Percentiles rank a stretch among this genome's conserved stretches.
Evolutionary conservation across 1,284 basidiomycete genomes (phyloP).

Genomic region (Agroathelia rolfsii): DNA sequence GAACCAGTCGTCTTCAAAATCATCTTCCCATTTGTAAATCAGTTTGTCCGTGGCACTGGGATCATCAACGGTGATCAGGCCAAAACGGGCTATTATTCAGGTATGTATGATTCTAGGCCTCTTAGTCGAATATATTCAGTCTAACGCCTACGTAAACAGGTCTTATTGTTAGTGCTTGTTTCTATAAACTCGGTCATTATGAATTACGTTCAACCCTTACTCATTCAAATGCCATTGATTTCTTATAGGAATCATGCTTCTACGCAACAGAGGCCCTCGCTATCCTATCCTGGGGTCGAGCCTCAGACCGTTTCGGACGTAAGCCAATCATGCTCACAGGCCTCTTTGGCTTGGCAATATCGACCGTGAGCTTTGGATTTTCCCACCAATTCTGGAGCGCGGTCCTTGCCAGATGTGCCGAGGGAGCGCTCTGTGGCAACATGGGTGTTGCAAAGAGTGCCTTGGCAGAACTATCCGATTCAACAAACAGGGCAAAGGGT

Average conservation of each 20-base stretch:
- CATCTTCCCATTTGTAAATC: slow-evolving; percentile 37
- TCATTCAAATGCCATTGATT: no score
- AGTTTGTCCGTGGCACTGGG: slow-evolving; percentile 36
- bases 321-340: slow-evolving; percentile 37
- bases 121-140: no score
- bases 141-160: no score
- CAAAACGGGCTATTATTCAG: slow-evolving; percentile 45
- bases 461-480: slow-evolving; percentile 40
- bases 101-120: no score
- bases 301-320: slow-evolving; percentile 39
- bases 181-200: neutral
- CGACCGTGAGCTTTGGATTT: slow-evolving; percentile 37
- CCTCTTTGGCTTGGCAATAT: slow-evolving; percentile 30
- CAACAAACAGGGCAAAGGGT: slow-evolving; percentile 35
- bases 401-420: slow-evolving; percentile 23
- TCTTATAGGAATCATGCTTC: slow-evolving; percentile 35
- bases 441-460: slow-evolving; percentile 32
- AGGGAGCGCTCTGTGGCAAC: slow-evolving; percentile 30
- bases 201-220: no score
- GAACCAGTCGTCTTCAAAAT: slow-evolving; percentile 46
- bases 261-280: slow-evolving; percentile 39
- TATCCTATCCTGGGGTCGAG: slow-evolving; percentile 40
- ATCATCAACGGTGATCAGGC: slow-evolving; percentile 40
- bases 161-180: slow-evolving; percentile 32
- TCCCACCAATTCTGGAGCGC: slow-evolving; percentile 32